Percentiles rank a stretch among this genome's conserved stretches.
Evolutionary conservation across 306 rosid genomes (phyloP).

Genomic region (Rosa chinensis): DNA sequence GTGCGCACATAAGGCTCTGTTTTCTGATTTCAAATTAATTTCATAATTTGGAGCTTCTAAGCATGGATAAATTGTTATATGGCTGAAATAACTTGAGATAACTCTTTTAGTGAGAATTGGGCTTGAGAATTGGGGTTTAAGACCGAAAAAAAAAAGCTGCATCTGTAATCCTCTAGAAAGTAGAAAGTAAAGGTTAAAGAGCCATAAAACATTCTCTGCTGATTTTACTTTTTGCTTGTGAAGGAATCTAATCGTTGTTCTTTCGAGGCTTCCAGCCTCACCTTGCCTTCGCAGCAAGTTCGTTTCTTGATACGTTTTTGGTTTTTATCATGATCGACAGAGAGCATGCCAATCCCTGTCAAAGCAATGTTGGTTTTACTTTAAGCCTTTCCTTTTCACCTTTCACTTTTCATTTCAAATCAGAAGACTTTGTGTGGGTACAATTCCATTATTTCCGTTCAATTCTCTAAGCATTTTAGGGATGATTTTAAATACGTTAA

Average conservation of each 20-base stretch:
- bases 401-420: conserved; percentile 10
- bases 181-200: conserved; percentile 3
- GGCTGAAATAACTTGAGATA: neutral
- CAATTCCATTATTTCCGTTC: neutral
- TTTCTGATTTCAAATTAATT: neutral
- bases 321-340: neutral
- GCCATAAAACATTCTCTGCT: neutral
- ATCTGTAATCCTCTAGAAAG: neutral
- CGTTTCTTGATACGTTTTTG: conserved; percentile 5
- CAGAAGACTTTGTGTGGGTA: neutral
- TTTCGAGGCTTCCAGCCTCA: neutral
- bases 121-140: neutral
- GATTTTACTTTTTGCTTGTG: conserved; percentile 5
- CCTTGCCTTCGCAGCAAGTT: conserved; percentile 5
- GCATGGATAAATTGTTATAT: neutral
- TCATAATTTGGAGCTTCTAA: neutral
- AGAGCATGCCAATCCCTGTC: neutral
- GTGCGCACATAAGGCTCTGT: neutral
- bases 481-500: neutral
- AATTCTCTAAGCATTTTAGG: neutral
- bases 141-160: neutral
- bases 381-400: conserved; percentile 2
- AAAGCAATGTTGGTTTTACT: conserved; percentile 1
- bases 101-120: neutral
- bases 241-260: conserved; percentile 10